Percentiles rank a stretch among this genome's conserved stretches.
phyloP scores from a whole-genome alignment of 2,329 filamentous ascomycete genomes.

The Aspergillus candidus region DNA sequence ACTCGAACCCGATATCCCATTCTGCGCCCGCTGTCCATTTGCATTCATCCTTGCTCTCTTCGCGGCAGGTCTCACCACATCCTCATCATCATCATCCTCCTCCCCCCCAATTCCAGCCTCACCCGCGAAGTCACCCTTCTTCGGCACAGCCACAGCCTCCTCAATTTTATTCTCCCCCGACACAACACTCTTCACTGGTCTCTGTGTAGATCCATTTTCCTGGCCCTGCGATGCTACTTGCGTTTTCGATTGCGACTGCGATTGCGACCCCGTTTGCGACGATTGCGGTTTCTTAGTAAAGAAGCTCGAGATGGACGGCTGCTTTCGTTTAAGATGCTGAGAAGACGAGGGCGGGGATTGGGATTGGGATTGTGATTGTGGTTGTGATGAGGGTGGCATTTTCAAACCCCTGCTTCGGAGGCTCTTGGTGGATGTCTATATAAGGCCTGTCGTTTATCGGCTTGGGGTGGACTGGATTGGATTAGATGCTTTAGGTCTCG shows the following conservation, averaged over 20 bases:
- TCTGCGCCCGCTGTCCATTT: conserved; percentile 14
- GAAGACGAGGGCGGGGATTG: conserved; percentile 27
- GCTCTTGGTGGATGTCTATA: too few species aligned
- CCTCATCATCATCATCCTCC: conserved; percentile 35
- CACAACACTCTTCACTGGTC: too few species aligned
- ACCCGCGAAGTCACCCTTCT: neutral
- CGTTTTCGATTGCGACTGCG: too few species aligned
- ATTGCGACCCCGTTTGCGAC: conserved; percentile 11
- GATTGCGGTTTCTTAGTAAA: conserved; percentile 56
- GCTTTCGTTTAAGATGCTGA: conserved; percentile 33
- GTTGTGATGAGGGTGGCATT: conserved; percentile 27
- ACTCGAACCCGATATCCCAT: conserved; percentile 5
- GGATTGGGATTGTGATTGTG: conserved; percentile 18
- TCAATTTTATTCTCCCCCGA: conserved; percentile 3
- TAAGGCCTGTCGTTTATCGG: too few species aligned
- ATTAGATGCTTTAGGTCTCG: too few species aligned
- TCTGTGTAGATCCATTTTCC: too few species aligned
- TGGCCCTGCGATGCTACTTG: too few species aligned
- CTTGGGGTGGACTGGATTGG: too few species aligned
- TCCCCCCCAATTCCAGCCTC: conserved; percentile 6
- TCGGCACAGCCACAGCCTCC: neutral
- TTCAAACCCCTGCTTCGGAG: conserved; percentile 4
- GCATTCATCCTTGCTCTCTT: conserved; percentile 36
- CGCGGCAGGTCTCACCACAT: conserved; percentile 34
- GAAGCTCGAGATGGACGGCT: conserved; percentile 80